Percentiles rank a stretch among this genome's conserved stretches.
Conservation (phyloP, 2,329 filamentous ascomycete species). For the Scedosporium apiospermum region DNA sequence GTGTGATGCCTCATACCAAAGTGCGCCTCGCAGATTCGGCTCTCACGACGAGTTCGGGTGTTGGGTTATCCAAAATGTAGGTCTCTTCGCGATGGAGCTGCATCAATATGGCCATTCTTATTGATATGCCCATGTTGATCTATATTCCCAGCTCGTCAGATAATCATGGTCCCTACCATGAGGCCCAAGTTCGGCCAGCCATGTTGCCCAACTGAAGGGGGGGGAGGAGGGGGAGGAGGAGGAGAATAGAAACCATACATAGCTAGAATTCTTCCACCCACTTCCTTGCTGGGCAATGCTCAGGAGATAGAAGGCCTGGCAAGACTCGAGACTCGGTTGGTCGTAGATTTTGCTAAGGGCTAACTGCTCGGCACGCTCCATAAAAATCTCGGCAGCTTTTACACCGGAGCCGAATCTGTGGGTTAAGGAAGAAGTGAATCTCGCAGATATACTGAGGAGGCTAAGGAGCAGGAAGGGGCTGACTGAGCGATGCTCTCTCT, state of each 20-base stretch:
- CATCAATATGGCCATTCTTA: slow-evolving; percentile 46
- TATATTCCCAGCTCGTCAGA: slow-evolving; percentile 14
- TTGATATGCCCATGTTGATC: slow-evolving; percentile 47
- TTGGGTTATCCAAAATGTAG: slow-evolving; percentile 32
- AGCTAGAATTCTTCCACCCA: slow-evolving; percentile 42
- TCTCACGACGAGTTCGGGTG: slow-evolving; percentile 33
- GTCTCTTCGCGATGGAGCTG: slow-evolving; percentile 46
- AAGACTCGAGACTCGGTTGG: slow-evolving; percentile 42
- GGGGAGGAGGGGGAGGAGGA: background rate
- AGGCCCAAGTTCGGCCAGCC: background rate
- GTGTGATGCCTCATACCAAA: slow-evolving; percentile 29
- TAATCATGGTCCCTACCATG: slow-evolving; percentile 11
- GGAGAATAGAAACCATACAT: slow-evolving; percentile 27
- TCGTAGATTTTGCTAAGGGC: slow-evolving; percentile 41
- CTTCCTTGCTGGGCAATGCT: slow-evolving; percentile 51
- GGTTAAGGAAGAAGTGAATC: slow-evolving; percentile 39
- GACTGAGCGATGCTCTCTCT: slow-evolving; percentile 34
- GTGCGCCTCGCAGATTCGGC: slow-evolving; percentile 49
- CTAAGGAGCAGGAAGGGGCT: slow-evolving; percentile 45
- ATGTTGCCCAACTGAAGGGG: background rate
- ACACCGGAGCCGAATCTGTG: slow-evolving; percentile 40
- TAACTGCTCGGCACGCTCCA: slow-evolving; percentile 37
- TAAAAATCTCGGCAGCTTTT: slow-evolving; percentile 42
- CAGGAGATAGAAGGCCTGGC: slow-evolving; percentile 49
- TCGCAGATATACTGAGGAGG: slow-evolving; percentile 47